phyloP scores from a whole-genome alignment of 108 stramenopile genomes.

The Fistulifera solaris region DNA sequence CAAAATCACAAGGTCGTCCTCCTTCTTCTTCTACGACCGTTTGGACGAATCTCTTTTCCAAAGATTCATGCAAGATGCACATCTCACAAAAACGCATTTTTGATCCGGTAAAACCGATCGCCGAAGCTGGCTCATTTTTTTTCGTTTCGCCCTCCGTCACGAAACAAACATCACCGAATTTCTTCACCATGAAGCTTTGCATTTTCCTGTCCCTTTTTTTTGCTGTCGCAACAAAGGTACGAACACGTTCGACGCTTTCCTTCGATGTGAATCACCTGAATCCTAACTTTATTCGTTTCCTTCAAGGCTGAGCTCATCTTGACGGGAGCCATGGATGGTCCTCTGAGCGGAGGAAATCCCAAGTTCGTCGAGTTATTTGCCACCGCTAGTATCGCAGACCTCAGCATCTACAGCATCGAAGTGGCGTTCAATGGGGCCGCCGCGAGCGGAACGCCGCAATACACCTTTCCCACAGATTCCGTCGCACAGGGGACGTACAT shows the following conservation, averaged over 20 bases:
- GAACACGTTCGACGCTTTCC: no score
- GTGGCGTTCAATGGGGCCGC: conserved; percentile 21
- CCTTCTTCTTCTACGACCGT: no score
- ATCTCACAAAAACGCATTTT: background rate
- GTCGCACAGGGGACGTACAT: conserved; percentile 15
- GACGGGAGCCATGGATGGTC: conserved; percentile 21
- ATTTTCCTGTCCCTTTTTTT: background rate
- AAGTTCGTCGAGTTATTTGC: conserved; percentile 21
- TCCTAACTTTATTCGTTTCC: background rate
- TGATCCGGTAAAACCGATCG: background rate
- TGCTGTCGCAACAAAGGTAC: background rate
- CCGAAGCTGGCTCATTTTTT: background rate
- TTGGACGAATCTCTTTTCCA: no score
- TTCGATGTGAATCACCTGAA: no score
- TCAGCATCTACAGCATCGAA: conserved; percentile 18
- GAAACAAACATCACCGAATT: background rate
- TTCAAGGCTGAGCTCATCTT: conserved; percentile 8
- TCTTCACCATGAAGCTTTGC: conserved; percentile 5
- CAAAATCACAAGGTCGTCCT: no score
- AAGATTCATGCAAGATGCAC: background rate
- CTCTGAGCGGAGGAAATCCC: conserved; percentile 13
- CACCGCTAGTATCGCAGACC: conserved; percentile 9
- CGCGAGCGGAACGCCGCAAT: conserved; percentile 6
- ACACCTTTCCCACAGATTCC: conserved; percentile 15
- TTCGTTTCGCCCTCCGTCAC: no score